Base-by-base conservation (phyloP, 257 asterid genomes). In the Petunia axillaris region DNA sequence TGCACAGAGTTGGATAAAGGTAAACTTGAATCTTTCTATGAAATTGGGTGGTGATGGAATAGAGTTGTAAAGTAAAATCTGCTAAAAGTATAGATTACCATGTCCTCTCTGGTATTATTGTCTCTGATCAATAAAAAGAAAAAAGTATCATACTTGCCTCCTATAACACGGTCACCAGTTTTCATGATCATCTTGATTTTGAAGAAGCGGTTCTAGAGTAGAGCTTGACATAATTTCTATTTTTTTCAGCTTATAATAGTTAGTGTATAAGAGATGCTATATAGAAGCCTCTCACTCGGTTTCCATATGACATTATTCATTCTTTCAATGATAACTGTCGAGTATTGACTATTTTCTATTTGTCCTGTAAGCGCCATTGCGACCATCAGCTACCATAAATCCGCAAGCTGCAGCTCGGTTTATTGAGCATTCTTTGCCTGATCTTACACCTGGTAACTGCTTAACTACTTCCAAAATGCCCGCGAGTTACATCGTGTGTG, bases 361-460 rank as follows among this genome's bases (percentile, higher is more conserved):
- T 85, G 64, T 85, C 76, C 71, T 85, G 85, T 85, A 88, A 95
- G 98, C 98, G 3, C 98, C 98, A 2, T 76, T 89, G 83, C 90
- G 95, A 37, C 99, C 98, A 66, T 92, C 98, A 74, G 87, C 89
- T 64, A 89, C 90, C 87, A 79, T 96, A 50, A 94, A 96, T 85
- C 65, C 94, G 59, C 89, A 81, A 74, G 98, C 96, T 64, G 99
- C 98, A 4, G 82, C 98, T 81, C 94, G 99, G 43, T 91, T 96
- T 85, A 92, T 96, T 44, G 97, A 89, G 87, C 99, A 94, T 88
- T 94, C 99, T 43, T 86, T 96, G 83, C 94, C 99, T 41, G 95
- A 96, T 89, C 97, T 96, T 83, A 88, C 98, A 81, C 66, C 85
- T 53, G 93, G 99, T 96, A 88, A 40, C 81, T 83, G 82, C 60